phyloP scores from a whole-genome alignment of 495 filamentous ascomycete species.

The Penicillium samsonianum region DNA sequence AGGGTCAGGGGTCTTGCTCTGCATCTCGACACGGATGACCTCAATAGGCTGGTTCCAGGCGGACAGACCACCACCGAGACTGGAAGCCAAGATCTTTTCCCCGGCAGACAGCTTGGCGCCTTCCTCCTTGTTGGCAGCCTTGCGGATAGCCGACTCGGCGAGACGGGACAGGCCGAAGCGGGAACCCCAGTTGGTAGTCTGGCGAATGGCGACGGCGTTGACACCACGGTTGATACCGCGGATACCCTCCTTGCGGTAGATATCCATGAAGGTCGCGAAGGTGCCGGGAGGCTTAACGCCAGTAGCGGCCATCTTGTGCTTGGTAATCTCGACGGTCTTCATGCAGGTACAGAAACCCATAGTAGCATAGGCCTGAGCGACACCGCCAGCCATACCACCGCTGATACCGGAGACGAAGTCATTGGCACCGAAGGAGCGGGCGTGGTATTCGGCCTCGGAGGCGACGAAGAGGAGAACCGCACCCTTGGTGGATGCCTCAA shows the following conservation, averaged over 20 bases:
- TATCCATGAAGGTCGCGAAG: slow-evolving; percentile 92
- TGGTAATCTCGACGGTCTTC: slow-evolving; percentile 99
- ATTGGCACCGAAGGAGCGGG: slow-evolving; percentile 73
- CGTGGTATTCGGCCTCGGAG: slow-evolving; percentile 95
- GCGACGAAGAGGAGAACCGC: slow-evolving; percentile 99
- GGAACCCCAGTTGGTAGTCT: slow-evolving; percentile 99
- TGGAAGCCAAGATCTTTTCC: slow-evolving; percentile 89
- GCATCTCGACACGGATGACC: slow-evolving; percentile 99
- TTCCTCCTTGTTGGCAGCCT: slow-evolving; percentile 75
- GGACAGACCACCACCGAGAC: slow-evolving; percentile 86
- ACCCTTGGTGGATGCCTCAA: slow-evolving; percentile 99
- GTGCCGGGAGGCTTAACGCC: slow-evolving; percentile 86
- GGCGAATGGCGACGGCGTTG: slow-evolving; percentile 95
- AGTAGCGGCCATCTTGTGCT: slow-evolving; percentile 84
- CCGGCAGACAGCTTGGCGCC: slow-evolving; percentile 68
- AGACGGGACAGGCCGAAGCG: slow-evolving; percentile 90
- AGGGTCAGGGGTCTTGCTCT: slow-evolving; percentile 95
- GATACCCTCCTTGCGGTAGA: slow-evolving; percentile 93
- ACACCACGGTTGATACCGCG: slow-evolving; percentile 96
- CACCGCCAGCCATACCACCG: slow-evolving; percentile 90
- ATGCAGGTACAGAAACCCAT: slow-evolving; percentile 99
- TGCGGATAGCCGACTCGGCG: slow-evolving; percentile 86
- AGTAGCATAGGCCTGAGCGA: slow-evolving; percentile 97
- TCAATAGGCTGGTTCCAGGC: slow-evolving; percentile 99
- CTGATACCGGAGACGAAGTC: slow-evolving; percentile 86